Base-by-base conservation (phyloP, 2,329 filamentous ascomycete species). In the Cladophialophora carrionii region DNA sequence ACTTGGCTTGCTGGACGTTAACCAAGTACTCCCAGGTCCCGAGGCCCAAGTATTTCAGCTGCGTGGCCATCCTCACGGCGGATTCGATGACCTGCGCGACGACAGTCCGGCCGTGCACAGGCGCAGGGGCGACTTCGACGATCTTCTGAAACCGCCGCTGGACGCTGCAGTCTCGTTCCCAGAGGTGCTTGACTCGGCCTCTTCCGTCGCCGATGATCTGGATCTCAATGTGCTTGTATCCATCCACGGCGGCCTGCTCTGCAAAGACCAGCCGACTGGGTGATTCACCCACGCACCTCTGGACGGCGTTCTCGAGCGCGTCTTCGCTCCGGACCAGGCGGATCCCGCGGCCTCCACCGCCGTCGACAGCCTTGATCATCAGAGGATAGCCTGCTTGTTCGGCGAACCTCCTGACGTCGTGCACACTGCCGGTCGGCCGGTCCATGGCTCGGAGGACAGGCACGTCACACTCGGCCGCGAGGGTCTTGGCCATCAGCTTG, bases 1-100 rank as follows among this genome's bases (percentile, higher is more conserved):
- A 85, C 26, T 84, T 80, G 1, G 73, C 72, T 0, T 75, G 80
- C 0, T 74, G 65, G 10, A 82, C 80, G 63, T 83, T 84, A 12
- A 87, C 79, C 0, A 89, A 77, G 63, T 88, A 89, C 72, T 89
- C 87, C 67, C 88, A 88, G 0, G 87, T 89, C 8, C 87, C 87
- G 0, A 88, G 76, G 0, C 84, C 87, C 55, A 78, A 76, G 72
- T 88, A 88, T 3, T 78, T 75, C 57, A 83, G 80, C 61, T 76
- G 75, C 71, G 71, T 77, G 3, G 83, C 84, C 76, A 86, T 85
- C 17, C 72, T 77, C 52, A 87, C 63, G 0, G 85, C 85, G 29
- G 84, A 79, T 26, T 83, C 77, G 41, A 87, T 84, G 1, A 87
- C 79, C 14, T 73, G 75, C 3, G 75, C 76, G 41, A 87, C 76